Evolutionary conservation across 2,329 filamentous ascomycete species (phyloP).

Genomic region (Cercospora brassicicola): DNA sequence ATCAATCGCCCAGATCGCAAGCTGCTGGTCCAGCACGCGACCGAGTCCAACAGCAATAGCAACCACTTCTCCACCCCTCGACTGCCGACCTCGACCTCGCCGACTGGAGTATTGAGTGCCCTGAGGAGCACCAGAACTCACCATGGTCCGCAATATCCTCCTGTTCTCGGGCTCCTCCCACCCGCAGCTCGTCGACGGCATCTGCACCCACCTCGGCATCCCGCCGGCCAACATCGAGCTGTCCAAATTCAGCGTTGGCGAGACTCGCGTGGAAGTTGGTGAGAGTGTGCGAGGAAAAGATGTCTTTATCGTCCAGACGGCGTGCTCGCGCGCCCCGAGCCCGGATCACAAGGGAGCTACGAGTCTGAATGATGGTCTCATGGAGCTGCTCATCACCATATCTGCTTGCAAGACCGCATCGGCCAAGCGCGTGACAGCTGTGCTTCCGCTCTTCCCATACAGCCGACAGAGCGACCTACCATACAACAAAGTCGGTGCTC

Average conservation of each 20-base stretch:
- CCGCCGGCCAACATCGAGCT: constrained; percentile 81
- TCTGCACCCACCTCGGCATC: constrained; percentile 86
- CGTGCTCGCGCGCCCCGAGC: constrained; percentile 24
- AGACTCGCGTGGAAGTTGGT: constrained; percentile 91
- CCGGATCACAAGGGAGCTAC: constrained; percentile 16
- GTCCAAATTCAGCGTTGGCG: constrained; percentile 89
- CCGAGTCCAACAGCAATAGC: neutral
- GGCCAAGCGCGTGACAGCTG: constrained; percentile 86
- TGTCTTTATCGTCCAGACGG: constrained; percentile 95
- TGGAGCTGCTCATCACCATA: constrained; percentile 96
- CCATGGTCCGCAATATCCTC: constrained; percentile 93
- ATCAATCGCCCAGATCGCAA: neutral
- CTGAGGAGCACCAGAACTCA: neutral
- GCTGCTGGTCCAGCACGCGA: neutral
- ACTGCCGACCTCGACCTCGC: neutral
- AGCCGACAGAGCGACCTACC: constrained; percentile 93
- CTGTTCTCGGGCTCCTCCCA: constrained; percentile 92
- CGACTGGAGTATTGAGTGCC: neutral
- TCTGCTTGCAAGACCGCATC: constrained; percentile 97
- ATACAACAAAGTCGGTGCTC: constrained; percentile 93
- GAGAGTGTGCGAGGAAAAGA: constrained; percentile 97
- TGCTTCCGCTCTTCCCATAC: constrained; percentile 94
- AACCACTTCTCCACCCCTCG: neutral
- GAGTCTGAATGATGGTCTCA: constrained; percentile 76
- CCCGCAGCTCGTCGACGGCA: constrained; percentile 78